These are phyloP conservation scores for Suillus ampliporus DNA, from an alignment of 768 basidiomycete species.

Conservation along the genomic window DNA sequence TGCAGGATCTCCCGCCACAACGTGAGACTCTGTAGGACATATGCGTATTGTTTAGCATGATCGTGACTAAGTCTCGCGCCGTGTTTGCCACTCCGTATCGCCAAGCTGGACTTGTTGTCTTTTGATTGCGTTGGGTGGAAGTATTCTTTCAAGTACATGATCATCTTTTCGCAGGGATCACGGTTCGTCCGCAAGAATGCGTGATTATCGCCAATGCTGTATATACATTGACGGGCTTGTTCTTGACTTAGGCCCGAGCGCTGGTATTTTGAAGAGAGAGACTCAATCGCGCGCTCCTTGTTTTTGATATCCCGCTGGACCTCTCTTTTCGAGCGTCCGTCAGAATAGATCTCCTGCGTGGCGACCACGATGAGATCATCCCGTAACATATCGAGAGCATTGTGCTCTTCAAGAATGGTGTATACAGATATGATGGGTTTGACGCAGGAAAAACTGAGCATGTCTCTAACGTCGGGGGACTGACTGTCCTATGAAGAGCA, in stretches of 20 bases:
- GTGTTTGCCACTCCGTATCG: constrained; percentile 80
- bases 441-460: constrained; percentile 81
- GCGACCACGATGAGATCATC: constrained; percentile 78
- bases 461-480: constrained; percentile 78
- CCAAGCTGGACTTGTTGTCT: constrained; percentile 68
- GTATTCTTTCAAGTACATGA: constrained; percentile 71
- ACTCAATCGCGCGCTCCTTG: constrained; percentile 87
- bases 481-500: constrained; percentile 73
- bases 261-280: constrained; percentile 66
- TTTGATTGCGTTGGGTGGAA: constrained; percentile 78
- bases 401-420: constrained; percentile 64
- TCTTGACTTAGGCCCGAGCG: constrained; percentile 66
- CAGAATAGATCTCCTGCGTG: constrained; percentile 83
- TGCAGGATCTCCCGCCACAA: constrained; percentile 88
- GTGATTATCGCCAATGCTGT: constrained; percentile 90
- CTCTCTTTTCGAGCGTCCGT: constrained; percentile 73
- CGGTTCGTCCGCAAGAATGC: constrained; percentile 87
- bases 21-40: constrained; percentile 85
- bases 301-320: constrained; percentile 82
- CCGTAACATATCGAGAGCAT: constrained; percentile 70
- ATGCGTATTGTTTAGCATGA: constrained; percentile 84
- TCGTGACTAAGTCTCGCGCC: constrained; percentile 86
- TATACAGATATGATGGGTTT: constrained; percentile 80
- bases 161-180: constrained; percentile 89
- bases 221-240: constrained; percentile 75